A percentile compares a stretch with the other conserved stretches of the same genome.
Evolutionary conservation across 192 early-diverging fungal genomes (phyloP).

Genomic region (Entomortierella lignicola): DNA sequence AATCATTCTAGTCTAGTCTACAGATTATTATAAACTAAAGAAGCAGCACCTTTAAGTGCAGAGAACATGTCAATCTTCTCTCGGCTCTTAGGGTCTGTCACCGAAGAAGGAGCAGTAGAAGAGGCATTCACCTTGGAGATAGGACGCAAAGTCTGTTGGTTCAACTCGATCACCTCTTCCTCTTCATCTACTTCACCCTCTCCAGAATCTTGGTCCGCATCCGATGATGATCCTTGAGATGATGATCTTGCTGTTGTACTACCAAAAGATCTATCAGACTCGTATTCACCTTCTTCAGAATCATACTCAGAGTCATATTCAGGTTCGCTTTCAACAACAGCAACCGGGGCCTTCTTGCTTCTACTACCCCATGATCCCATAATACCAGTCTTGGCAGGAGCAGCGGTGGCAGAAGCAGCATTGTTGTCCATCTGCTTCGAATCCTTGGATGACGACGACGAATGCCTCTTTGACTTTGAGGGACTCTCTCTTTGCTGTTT

Average conservation of each 20-base stretch:
- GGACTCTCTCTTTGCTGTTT: background rate
- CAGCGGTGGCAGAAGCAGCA: background rate
- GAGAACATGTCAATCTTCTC: constrained; percentile 55
- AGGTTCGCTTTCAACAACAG: background rate
- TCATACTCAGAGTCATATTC: constrained; percentile 2
- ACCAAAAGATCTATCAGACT: background rate
- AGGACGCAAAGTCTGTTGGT: constrained; percentile 27
- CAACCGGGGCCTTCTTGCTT: background rate
- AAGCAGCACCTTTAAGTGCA: constrained; percentile 46
- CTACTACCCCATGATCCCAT: background rate
- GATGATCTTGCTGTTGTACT: background rate
- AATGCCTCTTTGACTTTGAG: background rate
- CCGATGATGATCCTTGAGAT: background rate
- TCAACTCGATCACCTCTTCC: constrained; percentile 31
- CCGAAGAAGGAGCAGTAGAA: constrained; percentile 4
- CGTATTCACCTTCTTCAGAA: background rate
- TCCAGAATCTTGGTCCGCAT: background rate
- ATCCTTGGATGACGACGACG: background rate
- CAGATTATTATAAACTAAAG: constrained; percentile 37
- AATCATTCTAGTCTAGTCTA: too few relatives aligned
- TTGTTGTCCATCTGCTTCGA: background rate
- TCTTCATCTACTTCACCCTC: constrained; percentile 3
- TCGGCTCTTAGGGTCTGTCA: constrained; percentile 13
- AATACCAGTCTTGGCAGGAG: background rate
- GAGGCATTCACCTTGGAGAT: background rate